phyloP scores from a whole-genome alignment of 192 early-diverging fungal species.

The Coemansia sp. region DNA sequence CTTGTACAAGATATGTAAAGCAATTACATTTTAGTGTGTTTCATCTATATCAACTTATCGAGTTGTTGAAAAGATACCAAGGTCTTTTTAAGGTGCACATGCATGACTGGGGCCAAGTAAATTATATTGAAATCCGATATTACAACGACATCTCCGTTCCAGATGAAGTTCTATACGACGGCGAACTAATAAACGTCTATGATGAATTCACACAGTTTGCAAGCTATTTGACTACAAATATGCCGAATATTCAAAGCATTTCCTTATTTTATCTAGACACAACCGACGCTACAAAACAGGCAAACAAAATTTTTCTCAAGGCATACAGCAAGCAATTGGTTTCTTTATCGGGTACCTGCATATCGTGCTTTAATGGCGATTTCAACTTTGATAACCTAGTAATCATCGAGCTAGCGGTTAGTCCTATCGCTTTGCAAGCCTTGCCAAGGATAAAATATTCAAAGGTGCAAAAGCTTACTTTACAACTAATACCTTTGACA shows the following conservation, averaged over 20 bases:
- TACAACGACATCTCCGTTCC: background rate
- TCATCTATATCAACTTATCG: background rate
- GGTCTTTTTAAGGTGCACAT: background rate
- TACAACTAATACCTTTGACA: background rate
- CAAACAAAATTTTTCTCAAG: background rate
- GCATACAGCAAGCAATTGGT: background rate
- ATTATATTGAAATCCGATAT: background rate
- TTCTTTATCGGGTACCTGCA: background rate
- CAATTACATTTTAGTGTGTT: background rate
- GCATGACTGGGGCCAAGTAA: background rate
- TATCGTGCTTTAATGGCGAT: background rate
- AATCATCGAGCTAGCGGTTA: background rate
- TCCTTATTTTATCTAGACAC: background rate
- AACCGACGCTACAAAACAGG: background rate
- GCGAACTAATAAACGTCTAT: background rate
- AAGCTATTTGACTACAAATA: background rate
- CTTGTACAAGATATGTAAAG: background rate
- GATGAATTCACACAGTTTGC: background rate
- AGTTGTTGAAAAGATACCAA: background rate
- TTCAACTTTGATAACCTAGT: background rate
- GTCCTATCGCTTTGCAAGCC: background rate
- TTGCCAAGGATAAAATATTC: background rate
- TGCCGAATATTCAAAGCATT: background rate
- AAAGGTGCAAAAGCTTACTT: background rate
- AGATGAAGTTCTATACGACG: background rate